Percentiles rank a stretch among this genome's conserved stretches.
Conservation (phyloP, 768 basidiomycete genomes). For the Collybia mongolica region DNA sequence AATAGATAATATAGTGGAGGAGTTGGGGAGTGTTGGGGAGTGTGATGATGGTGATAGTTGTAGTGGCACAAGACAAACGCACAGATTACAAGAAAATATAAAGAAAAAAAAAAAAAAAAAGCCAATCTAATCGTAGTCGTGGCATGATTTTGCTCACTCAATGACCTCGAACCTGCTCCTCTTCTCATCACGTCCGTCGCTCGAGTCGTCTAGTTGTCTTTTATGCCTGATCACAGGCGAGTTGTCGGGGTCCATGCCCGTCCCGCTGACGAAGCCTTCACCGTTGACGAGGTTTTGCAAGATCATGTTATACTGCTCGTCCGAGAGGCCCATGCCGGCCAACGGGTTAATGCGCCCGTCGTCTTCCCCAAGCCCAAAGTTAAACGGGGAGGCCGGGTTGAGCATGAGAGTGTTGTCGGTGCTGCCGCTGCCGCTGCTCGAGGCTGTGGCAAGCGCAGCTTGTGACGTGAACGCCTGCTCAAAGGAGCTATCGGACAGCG, state of each 20-base stretch:
- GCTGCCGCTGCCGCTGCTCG: slow-evolving; percentile 7
- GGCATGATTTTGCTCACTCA: slow-evolving; percentile 32
- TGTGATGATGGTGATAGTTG: too few relatives aligned
- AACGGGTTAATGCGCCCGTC: slow-evolving; percentile 77
- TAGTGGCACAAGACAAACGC: too few relatives aligned
- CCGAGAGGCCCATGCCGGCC: slow-evolving; percentile 83
- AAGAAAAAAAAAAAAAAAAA: slow-evolving; percentile 3
- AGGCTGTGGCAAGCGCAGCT: slow-evolving; percentile 18
- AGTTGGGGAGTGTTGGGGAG: too few relatives aligned
- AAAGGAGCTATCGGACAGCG: slow-evolving; percentile 52
- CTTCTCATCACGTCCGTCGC: slow-evolving; percentile 48
- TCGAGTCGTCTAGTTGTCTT: slow-evolving; percentile 18
- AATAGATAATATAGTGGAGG: too few relatives aligned
- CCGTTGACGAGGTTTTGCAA: slow-evolving; percentile 70
- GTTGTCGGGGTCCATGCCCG: slow-evolving; percentile 24
- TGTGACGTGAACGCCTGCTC: slow-evolving; percentile 52
- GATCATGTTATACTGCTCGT: slow-evolving; percentile 84
- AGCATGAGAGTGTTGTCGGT: not conserved
- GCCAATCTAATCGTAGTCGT: not conserved
- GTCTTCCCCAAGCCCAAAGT: slow-evolving; percentile 28
- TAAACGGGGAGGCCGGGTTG: too few relatives aligned
- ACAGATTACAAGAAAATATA: not conserved
- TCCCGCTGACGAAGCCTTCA: slow-evolving; percentile 52
- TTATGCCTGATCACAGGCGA: slow-evolving; percentile 15
- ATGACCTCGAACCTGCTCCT: slow-evolving; percentile 61